Conservation (phyloP, 148 eudicot genomes). For the Rhododendron kiyosumense region DNA sequence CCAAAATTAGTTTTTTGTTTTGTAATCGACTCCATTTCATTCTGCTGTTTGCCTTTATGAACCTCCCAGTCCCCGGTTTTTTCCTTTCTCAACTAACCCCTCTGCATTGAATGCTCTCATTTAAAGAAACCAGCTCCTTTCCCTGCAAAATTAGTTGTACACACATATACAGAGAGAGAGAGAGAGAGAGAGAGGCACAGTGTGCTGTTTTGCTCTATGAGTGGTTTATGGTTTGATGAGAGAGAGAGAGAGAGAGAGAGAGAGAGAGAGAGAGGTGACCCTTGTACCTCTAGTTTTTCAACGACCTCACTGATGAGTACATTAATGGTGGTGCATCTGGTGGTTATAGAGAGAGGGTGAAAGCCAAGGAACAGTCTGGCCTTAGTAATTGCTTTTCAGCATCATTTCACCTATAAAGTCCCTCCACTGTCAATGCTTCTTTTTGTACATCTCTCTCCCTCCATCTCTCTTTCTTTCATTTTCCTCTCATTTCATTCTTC, state of each 20-base stretch:
- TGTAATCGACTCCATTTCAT: neutral
- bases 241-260: neutral
- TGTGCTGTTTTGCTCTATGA: neutral
- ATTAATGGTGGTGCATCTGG: constrained; percentile 39
- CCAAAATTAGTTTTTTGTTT: neutral
- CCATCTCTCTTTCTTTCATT: neutral
- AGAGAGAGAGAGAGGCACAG: neutral
- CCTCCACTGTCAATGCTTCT: constrained; percentile 14
- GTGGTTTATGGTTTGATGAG: neutral
- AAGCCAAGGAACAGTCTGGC: constrained; percentile 58
- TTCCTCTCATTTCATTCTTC: neutral
- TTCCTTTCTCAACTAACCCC: constrained; percentile 42
- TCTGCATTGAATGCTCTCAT: constrained; percentile 47
- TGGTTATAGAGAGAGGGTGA: constrained; percentile 36
- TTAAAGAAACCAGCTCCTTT: constrained; percentile 44
- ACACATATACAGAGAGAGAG: constrained; percentile 14
- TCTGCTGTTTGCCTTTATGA: neutral
- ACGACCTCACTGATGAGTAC: constrained; percentile 22
- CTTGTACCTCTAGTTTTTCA: constrained; percentile 9
- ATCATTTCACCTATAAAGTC: constrained; percentile 42
- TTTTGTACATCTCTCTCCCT: constrained; percentile 14
- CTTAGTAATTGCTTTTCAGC: constrained; percentile 41
- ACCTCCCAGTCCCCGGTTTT: neutral
- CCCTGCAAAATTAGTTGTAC: constrained; percentile 45
- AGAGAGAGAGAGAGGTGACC: neutral